Evolutionary conservation across 345 rosid species (phyloP).

Genomic region (Eucalyptus sp.): DNA sequence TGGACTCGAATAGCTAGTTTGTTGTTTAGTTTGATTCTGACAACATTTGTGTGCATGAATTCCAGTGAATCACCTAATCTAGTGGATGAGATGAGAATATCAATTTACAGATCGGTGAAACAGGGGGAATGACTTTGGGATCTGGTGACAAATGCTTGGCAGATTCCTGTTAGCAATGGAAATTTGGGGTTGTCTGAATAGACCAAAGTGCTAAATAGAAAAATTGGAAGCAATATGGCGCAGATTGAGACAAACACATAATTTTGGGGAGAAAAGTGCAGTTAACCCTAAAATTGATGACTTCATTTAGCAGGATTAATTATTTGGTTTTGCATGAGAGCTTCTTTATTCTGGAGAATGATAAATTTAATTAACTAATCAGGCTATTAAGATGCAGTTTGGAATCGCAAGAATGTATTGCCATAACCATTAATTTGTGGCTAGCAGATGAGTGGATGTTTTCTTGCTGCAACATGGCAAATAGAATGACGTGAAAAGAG

Average conservation of each 20-base stretch:
- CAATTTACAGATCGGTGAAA: background rate
- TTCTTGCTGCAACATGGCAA: background rate
- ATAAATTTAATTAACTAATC: background rate
- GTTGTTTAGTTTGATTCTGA: background rate
- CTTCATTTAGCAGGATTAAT: background rate
- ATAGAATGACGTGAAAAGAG: background rate
- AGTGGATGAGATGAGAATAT: background rate
- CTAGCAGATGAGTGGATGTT: background rate
- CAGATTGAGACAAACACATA: background rate
- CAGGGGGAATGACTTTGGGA: background rate
- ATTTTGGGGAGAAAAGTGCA: background rate
- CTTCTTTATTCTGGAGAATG: background rate
- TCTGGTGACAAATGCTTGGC: background rate
- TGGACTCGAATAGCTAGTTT: conserved; percentile 8
- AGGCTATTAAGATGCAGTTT: background rate
- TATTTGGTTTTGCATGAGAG: background rate
- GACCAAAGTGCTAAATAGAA: background rate
- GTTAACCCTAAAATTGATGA: background rate
- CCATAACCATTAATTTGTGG: background rate
- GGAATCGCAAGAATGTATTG: background rate
- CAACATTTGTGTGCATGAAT: background rate
- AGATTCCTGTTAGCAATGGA: background rate
- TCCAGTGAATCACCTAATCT: background rate
- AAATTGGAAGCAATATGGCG: background rate
- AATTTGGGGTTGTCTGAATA: background rate